Base-by-base conservation (phyloP, 208 protist genomes). In the Wallacemonas sp. region DNA sequence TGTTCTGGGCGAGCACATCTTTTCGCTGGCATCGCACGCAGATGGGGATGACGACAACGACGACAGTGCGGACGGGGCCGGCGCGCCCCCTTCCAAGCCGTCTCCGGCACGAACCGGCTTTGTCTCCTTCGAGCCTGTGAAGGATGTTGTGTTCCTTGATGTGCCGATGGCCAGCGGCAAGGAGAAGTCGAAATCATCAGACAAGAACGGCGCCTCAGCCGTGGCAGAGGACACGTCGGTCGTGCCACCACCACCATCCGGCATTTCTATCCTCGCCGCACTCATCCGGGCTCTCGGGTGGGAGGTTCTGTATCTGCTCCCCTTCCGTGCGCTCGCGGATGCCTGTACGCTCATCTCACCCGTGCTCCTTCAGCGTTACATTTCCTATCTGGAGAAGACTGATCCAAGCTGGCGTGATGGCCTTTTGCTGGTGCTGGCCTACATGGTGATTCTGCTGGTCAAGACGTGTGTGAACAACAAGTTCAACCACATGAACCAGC, bases 311-410 rank as follows among this genome's bases (percentile, higher is more conserved):
- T 43, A 83, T 11, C 56, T 79, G 11, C 68, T 76, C 12, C 65
- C 80, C 8, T 64, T 83, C 19, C 88, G 87, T 38, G 9, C 88
- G 5, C 14, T 81, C 0, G 73, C 76, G 11, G 87, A 93, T 23
- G 52, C 61, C 9, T 66, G 58, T 39, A 47, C 67, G 14, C 85
- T 95, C 29, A 46, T 75, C 14, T 54, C 61, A 0, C 90, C 90
- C 0, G 61, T 89, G 29, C 65, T 88, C 11, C 70, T 96, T 1
- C 55, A 79, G 33, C 83, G 23, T 54, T 90, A 72, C 14, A 68
- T 65, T 77, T 70, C 38, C 14, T 80, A 57, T 19, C 65, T 61
- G 0, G 55, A 70, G 38, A 21, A 67, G 27, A 69, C 60, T 24
- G 17, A 68, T 17, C 44, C 65, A 9, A 30, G 14, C 2, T 82